Percentiles rank a stretch among this genome's conserved stretches.
phyloP scores from a whole-genome alignment of 345 rosid genomes.

The Lepidium africanum region DNA sequence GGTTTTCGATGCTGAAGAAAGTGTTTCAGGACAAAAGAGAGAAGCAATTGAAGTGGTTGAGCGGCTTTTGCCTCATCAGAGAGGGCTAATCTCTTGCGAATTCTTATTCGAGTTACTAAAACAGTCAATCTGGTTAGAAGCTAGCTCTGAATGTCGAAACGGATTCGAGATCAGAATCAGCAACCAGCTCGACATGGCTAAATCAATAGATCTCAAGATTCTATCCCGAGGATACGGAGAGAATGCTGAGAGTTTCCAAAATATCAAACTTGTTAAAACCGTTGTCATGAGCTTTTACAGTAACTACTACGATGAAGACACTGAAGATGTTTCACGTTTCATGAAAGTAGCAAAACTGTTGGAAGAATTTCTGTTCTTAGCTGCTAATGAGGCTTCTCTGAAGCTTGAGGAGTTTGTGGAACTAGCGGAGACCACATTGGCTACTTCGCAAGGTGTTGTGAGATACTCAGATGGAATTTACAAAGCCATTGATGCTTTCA shows the following conservation, averaged over 20 bases:
- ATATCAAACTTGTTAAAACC: conserved; percentile 48
- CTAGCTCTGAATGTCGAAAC: conserved; percentile 41
- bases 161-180: conserved; percentile 62
- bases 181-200: conserved; percentile 64
- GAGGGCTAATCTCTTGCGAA: conserved; percentile 48
- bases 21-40: conserved; percentile 29
- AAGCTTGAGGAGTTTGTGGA: conserved; percentile 41
- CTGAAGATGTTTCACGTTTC: conserved; percentile 19
- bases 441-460: conserved; percentile 37
- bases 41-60: conserved; percentile 59
- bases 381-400: conserved; percentile 54
- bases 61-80: conserved; percentile 49
- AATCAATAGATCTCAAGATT: conserved; percentile 45
- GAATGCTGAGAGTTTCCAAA: conserved; percentile 36
- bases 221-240: conserved; percentile 40
- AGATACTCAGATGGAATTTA: conserved; percentile 59
- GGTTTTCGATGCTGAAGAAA: conserved; percentile 30
- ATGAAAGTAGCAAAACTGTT: conserved; percentile 50
- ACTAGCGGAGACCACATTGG: conserved; percentile 45
- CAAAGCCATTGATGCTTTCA: conserved; percentile 60
- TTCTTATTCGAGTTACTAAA: conserved; percentile 49
- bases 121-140: conserved; percentile 41
- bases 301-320: conserved; percentile 14
- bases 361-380: conserved; percentile 56
- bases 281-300: conserved; percentile 52